Evolutionary conservation across 768 basidiomycete genomes (phyloP), one percentile per base, ranked within the genome.

Genomic region (Lactarius trivialis): DNA sequence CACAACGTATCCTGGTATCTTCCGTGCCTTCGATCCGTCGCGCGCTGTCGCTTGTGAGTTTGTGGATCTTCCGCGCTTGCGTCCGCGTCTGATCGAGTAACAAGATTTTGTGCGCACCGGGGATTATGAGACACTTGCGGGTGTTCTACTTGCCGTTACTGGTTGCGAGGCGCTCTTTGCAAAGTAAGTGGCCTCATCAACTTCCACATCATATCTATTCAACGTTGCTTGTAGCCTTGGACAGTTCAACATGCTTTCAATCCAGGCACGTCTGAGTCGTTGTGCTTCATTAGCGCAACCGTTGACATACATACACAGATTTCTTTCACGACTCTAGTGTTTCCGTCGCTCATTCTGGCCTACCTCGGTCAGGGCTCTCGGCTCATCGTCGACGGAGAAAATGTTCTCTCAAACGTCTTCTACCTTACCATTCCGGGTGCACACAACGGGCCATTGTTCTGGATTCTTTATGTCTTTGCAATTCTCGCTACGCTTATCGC

Each of bases 321-420:
- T 28, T 83, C 82, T 0, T 87, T 87, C 68, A 68, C 70, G 26
- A 64, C 58, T 12, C 73, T 84, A 56, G 83, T 82, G 1, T 88
- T 85, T 68, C 85, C 85, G 0, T 78, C 79, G 17, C 74, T 89
- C 39, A 63, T 85, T 1, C 75, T 89, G 0, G 82, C 84, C 7
- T 89, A 89, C 68, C 81, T 89, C 19, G 88, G 87, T 1, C 87
- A 89, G 72, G 87, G 87, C 15, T 82, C 87, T 12, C 76, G 80
- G 2, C 72, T 89, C 39, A 81, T 88, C 61, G 58, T 66, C 3
- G 77, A 84, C 60, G 81, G 82, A 5, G 77, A 78, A 28, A 65
- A 49, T 0, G 79, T 85, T 21, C 67, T 88, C 4, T 14, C 66
- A 0, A 84, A 85, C 64, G 72, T 87, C 2, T 88, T 89, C 70